Base-by-base conservation (phyloP, 768 basidiomycete genomes). In the Albatrellus ellisii region DNA sequence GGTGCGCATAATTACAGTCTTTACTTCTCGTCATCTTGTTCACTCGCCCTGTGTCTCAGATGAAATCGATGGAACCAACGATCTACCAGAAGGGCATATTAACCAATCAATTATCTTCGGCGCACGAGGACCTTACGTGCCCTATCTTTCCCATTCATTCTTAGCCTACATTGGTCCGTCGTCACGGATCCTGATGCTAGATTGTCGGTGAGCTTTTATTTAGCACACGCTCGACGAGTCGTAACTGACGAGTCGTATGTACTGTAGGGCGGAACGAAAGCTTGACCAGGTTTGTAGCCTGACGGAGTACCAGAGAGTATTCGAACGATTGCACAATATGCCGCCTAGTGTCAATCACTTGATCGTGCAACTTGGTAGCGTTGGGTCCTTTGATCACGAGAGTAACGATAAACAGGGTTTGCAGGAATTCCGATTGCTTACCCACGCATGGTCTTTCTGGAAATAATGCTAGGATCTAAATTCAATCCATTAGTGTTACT, bases 391-490 rank as follows among this genome's bases (percentile, higher is more conserved):
- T 17, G 11, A 9, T 14, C 14, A n/a, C n/a, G n/a, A n/a, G n/a
- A n/a, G n/a, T n/a, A n/a, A 18, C 26, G 36, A 18, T 52, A 17
- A 47, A 35, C 27, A 18, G 39, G 18, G 18, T 14, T 27, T 31
- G 39, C 41, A 79, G 79, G 78, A 1, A 74, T 86, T 41, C 84
- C 83, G 0, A 80, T 90, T 47, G 88, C 88, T 4, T 98, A 98
- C 56, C 94, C 94, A 24, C 80, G 92, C 39, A 79, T 91, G 77
- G 84, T 86, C 2, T 91, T 94, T 58, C 62, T 95, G 48, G 94
- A 86, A 58, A 64, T 62, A 18, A 73, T 81, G 6, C 62, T 97
- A 21, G 82, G 83, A 33, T 79, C 75, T 24, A 90, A 82, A 59
- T 67, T 81, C 38, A 97, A 97, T 56, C 91, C 92, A 2, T 61